phyloP scores from a whole-genome alignment of 2,329 filamentous ascomycete species.

The Ceratocystis huliohia region DNA sequence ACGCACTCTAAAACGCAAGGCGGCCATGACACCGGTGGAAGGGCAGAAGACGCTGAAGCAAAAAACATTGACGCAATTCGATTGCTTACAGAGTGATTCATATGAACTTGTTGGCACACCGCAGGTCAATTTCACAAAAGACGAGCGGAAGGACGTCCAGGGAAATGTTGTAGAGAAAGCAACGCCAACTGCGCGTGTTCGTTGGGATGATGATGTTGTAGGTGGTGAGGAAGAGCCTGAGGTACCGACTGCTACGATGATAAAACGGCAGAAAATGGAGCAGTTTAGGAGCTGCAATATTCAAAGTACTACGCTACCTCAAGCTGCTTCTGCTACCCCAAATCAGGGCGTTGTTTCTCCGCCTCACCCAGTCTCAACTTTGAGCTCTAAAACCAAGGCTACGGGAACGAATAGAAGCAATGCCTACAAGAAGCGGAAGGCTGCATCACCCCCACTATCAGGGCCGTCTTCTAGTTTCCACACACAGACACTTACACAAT shows the following conservation, averaged over 20 bases:
- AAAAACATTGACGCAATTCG: slow-evolving; percentile 33
- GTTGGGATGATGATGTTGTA: neutral
- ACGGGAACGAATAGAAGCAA: slow-evolving; percentile 28
- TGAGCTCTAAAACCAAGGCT: neutral
- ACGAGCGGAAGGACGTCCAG: no score
- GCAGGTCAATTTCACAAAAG: neutral
- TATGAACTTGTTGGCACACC: neutral
- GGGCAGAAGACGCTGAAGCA: slow-evolving; percentile 26
- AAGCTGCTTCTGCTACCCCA: neutral
- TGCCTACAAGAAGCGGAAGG: slow-evolving; percentile 9
- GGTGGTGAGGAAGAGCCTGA: neutral
- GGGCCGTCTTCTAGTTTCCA: slow-evolving; percentile 27
- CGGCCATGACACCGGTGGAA: neutral
- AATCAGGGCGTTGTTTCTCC: no score
- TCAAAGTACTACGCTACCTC: slow-evolving; percentile 4
- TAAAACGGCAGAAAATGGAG: slow-evolving; percentile 22
- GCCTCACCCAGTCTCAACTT: neutral
- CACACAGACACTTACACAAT: slow-evolving; percentile 34
- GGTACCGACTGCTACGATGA: slow-evolving; percentile 21
- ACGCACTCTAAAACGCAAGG: neutral
- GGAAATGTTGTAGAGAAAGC: neutral
- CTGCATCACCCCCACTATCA: neutral
- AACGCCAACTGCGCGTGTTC: neutral
- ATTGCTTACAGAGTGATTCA: neutral
- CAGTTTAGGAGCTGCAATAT: slow-evolving; percentile 21